phyloP scores from a whole-genome alignment of 345 rosid species.

The Alliaria petiolata region DNA sequence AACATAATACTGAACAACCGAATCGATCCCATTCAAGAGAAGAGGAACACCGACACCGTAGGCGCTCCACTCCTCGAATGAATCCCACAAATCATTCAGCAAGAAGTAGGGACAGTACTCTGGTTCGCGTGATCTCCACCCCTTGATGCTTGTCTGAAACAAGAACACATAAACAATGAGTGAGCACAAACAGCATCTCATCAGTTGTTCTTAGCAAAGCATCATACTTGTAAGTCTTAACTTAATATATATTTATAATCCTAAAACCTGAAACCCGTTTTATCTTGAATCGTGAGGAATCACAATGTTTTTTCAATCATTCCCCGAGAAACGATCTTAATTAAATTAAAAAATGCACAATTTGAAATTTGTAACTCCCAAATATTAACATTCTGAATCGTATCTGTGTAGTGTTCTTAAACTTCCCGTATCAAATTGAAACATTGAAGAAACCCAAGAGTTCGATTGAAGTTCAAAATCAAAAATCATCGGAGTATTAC shows the following conservation, averaged over 20 bases:
- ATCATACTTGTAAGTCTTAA: not conserved
- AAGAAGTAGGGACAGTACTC: conserved; percentile 55
- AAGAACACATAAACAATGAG: not conserved
- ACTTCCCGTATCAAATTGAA: not conserved
- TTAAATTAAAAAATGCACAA: not conserved
- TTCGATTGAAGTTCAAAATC: not conserved
- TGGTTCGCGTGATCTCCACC: conserved; percentile 44
- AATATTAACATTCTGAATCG: not conserved
- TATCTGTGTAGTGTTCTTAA: no score
- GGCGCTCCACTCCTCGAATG: conserved; percentile 84
- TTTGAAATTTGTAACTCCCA: not conserved
- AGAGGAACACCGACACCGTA: conserved; percentile 83
- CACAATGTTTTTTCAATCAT: not conserved
- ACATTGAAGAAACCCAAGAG: not conserved
- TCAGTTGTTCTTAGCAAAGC: not conserved
- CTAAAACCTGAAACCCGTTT: no score
- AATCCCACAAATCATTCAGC: conserved; percentile 78
- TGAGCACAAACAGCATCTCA: not conserved
- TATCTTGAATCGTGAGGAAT: not conserved
- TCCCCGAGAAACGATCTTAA: not conserved
- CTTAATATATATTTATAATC: not conserved
- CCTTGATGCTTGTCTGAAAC: conserved; percentile 41
- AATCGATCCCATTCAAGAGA: conserved; percentile 53
- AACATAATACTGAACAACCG: conserved; percentile 79
- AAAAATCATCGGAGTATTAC: conserved; percentile 29